A percentile compares a stretch with the other conserved stretches of the same genome.
These are phyloP conservation scores for Lolium rigidum DNA, from an alignment of 176 grass and related monocot genomes.

Conservation along the genomic window DNA sequence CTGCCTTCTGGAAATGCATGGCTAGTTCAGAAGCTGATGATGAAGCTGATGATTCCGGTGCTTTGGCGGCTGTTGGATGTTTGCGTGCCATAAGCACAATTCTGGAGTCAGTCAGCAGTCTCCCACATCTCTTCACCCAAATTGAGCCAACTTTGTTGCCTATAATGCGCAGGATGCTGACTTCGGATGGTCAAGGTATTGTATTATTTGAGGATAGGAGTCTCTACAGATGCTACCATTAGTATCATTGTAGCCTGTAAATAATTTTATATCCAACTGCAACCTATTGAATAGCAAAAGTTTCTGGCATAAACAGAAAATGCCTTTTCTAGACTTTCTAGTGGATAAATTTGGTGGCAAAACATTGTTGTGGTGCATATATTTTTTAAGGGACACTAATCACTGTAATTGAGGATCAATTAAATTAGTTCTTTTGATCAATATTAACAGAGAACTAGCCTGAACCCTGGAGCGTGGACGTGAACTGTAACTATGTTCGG, in stretches of 20 bases:
- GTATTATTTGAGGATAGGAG: not conserved
- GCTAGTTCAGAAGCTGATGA: constrained; percentile 90
- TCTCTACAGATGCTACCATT: not conserved
- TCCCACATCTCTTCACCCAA: constrained; percentile 90
- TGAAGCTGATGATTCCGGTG: constrained; percentile 89
- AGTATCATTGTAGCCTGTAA: not conserved
- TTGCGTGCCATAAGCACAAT: constrained; percentile 95
- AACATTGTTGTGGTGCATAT: not conserved
- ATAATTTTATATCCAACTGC: not conserved
- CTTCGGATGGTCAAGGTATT: constrained; percentile 95
- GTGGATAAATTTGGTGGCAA: constrained; percentile 6
- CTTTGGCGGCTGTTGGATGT: constrained; percentile 89
- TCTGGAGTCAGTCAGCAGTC: constrained; percentile 89
- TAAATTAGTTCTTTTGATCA: constrained; percentile 3
- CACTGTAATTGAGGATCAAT: not conserved
- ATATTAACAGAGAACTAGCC: not conserved
- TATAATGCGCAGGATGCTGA: constrained; percentile 85
- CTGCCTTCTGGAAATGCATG: constrained; percentile 93
- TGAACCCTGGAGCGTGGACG: not conserved
- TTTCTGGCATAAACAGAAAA: constrained; percentile 23
- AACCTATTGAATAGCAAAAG: not conserved
- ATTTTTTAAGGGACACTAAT: not conserved
- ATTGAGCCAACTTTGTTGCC: constrained; percentile 86
- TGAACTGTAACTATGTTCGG: not conserved
- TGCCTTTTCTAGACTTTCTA: not conserved